phyloP scores from a whole-genome alignment of 116 monocot species.

The Posidonia oceanica region DNA sequence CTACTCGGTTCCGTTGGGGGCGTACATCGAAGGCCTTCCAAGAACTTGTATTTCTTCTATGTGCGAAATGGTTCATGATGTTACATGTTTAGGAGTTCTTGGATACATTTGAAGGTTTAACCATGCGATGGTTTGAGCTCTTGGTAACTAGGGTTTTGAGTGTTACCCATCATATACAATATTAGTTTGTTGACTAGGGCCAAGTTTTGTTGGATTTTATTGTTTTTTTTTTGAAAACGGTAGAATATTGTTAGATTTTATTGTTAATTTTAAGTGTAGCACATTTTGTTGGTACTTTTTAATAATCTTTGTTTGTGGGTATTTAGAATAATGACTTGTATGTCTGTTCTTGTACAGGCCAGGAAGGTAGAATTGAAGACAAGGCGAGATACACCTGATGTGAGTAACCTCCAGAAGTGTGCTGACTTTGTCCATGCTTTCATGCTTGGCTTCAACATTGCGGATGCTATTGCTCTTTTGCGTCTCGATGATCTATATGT shows the following conservation, averaged over 20 bases:
- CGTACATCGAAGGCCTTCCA: not conserved
- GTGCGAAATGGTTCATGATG: no score
- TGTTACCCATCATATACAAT: no score
- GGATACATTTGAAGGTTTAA: no score
- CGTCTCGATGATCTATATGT: conserved; percentile 59
- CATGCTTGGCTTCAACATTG: conserved; percentile 47
- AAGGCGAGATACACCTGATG: conserved; percentile 41
- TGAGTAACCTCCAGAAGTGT: conserved; percentile 55
- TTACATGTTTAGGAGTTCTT: no score
- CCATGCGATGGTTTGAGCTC: no score
- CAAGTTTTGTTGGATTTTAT: no score
- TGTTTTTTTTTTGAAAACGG: no score
- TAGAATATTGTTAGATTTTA: no score
- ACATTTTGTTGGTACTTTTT: no score
- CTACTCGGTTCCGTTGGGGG: conserved; percentile 12
- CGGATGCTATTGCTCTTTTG: conserved; percentile 43
- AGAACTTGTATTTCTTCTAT: not conserved
- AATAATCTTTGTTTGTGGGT: not conserved
- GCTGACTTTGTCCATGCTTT: conserved; percentile 60
- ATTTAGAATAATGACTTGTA: not conserved
- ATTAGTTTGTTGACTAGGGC: no score
- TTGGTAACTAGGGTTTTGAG: no score
- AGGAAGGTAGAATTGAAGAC: conserved; percentile 58
- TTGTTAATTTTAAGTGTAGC: no score
- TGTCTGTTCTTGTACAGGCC: not conserved